These are phyloP conservation scores for Saccharomyces hybrid DNA, from an alignment of 1,139 yeast genomes.

Conservation along the genomic window DNA sequence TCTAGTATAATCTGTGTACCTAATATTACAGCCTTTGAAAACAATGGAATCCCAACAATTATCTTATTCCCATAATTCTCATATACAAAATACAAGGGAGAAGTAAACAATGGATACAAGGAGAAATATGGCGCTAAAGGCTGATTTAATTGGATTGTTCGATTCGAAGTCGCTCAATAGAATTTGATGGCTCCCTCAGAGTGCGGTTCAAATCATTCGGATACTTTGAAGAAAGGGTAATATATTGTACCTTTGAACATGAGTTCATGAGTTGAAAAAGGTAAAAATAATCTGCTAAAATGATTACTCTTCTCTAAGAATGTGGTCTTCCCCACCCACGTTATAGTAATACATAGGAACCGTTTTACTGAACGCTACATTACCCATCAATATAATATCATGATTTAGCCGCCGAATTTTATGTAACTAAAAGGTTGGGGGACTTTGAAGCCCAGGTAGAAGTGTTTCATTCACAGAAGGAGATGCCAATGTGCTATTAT, in stretches of 20 bases:
- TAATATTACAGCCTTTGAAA: background rate
- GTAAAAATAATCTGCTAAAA: background rate
- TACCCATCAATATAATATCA: background rate
- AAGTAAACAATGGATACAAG: too few relatives aligned
- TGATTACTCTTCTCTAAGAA: background rate
- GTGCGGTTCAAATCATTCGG: background rate
- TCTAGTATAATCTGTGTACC: background rate
- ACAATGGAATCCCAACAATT: background rate
- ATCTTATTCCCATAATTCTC: background rate
- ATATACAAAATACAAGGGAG: too few relatives aligned
- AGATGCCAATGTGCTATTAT: background rate
- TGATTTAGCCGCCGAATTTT: background rate
- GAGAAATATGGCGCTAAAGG: too few relatives aligned
- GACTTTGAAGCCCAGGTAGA: background rate
- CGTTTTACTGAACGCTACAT: background rate
- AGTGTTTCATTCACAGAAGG: background rate
- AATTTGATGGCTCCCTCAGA: too few relatives aligned
- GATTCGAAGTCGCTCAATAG: too few relatives aligned
- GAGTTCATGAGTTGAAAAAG: background rate
- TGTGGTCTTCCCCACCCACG: background rate
- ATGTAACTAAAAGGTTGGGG: background rate
- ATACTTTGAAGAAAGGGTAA: background rate
- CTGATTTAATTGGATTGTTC: too few relatives aligned
- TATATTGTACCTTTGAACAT: background rate
- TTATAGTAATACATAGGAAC: background rate